Base-by-base conservation (phyloP, 2,329 filamentous ascomycete genomes). In the Chaetomium olivaceum region DNA sequence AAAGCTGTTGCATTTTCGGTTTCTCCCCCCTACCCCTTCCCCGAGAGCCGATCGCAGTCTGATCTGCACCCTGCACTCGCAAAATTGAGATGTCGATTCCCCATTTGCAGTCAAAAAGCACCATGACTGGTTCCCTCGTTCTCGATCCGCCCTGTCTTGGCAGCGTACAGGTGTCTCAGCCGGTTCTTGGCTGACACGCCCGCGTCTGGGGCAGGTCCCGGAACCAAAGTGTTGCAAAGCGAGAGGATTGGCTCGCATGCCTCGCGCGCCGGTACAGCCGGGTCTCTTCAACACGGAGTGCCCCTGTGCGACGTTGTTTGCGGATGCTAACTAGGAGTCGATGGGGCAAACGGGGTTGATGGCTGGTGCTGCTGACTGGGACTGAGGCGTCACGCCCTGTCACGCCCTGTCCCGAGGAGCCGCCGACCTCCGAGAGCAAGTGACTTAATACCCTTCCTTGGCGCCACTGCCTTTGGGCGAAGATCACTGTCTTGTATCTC, bases 391-490 rank as follows among this genome's bases (percentile, higher is more conserved):
- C 25, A 31, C 27, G 4, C 27, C 27, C 33, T 54, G 21, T 54
- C 25, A 31, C 27, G 4, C 27, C 27, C 33, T 54, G 7, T 27
- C 36, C 54, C 43, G 36, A 51, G 33, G 27, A 31, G 51, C 6
- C 33, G 14, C 55, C 46, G 56, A 19, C 14, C 16, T 23, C 27
- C 23, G 12, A 52, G 31, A 23, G 27, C 25, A 27, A 54, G 14
- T 54, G 29, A 59, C 57, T 67, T 68, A 68, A 58, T 65, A 63
- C 50, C 61, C 57, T 48, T 52, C n/a, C 58, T 59, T 63, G 62
- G 60, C 61, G 59, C 60, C 60, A 21, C 52, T 33, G 7, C 54
- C 25, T 55, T 54, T 21, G 36, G 61, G 31, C 39, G 56, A 62
- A 62, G 60, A 63, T 68, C 64, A 31, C 16, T 43, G 46, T 58